Conservation (phyloP, 169 alveolate species). For the Plasmodium malariae region DNA sequence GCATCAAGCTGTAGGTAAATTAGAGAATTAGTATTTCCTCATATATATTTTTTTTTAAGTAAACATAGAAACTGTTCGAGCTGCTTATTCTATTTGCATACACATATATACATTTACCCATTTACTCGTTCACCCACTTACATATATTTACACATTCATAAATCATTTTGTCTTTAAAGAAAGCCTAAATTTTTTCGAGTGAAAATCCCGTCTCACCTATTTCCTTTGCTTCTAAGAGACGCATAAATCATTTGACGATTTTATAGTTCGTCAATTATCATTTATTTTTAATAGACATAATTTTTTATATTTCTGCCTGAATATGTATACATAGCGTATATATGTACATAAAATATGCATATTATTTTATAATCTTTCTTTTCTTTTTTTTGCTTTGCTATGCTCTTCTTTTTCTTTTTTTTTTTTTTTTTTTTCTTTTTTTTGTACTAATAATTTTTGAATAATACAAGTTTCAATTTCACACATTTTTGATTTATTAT, state of each 20-base stretch:
- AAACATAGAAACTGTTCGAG: too few relatives aligned
- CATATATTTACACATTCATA: not conserved
- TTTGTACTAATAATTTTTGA: constrained; percentile 16
- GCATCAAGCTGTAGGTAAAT: too few relatives aligned
- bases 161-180: constrained; percentile 49
- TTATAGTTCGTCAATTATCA: not conserved
- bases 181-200: constrained; percentile 25
- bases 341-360: not conserved
- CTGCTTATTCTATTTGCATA: too few relatives aligned
- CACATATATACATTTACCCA: not conserved
- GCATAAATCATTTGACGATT: constrained; percentile 5
- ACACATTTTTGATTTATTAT: constrained; percentile 1
- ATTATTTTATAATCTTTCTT: not conserved
- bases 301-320: not conserved
- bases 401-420: not conserved
- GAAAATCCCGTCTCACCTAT: not conserved
- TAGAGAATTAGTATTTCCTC: too few relatives aligned
- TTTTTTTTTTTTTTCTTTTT: constrained; percentile 11
- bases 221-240: not conserved
- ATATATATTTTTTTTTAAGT: too few relatives aligned
- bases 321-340: not conserved
- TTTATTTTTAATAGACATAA: not conserved
- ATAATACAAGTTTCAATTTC: not conserved
- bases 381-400: not conserved
- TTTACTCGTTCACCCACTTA: not conserved